Percentiles rank a stretch among this genome's conserved stretches.
Evolutionary conservation across 2,329 filamentous ascomycete genomes (phyloP).

Genomic region (Cadophora gregata): DNA sequence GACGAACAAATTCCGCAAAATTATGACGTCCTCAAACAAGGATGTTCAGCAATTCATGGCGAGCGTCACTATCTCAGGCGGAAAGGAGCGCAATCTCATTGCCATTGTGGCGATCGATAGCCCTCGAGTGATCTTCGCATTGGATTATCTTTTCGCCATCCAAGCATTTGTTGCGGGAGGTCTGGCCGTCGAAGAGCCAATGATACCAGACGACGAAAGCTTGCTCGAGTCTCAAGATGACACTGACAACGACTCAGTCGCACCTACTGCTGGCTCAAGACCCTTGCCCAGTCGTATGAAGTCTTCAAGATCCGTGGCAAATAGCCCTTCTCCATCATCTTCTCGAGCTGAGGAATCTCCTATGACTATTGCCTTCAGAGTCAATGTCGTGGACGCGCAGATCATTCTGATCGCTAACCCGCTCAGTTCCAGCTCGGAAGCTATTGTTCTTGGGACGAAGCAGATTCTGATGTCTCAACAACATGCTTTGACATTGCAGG

Average conservation of each 20-base stretch:
- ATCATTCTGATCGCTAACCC: slow-evolving; percentile 97
- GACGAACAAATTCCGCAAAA: slow-evolving; percentile 94
- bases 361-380: slow-evolving; percentile 83
- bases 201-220: slow-evolving; percentile 56
- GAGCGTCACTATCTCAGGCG: slow-evolving; percentile 89
- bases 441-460: slow-evolving; percentile 93
- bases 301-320: slow-evolving; percentile 37
- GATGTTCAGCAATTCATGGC: slow-evolving; percentile 99
- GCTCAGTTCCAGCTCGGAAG: slow-evolving; percentile 86
- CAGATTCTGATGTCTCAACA: slow-evolving; percentile 93
- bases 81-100: slow-evolving; percentile 80
- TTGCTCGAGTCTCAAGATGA: slow-evolving; percentile 62
- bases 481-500: slow-evolving; percentile 89
- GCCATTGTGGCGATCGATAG: slow-evolving; percentile 94
- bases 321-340: slow-evolving; percentile 39
- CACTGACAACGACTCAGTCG: slow-evolving; percentile 63
- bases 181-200: slow-evolving; percentile 65
- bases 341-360: slow-evolving; percentile 46
- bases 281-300: slow-evolving; percentile 23
- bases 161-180: slow-evolving; percentile 82
- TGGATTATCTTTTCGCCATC: slow-evolving; percentile 93
- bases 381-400: slow-evolving; percentile 95
- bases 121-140: slow-evolving; percentile 89
- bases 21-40: slow-evolving; percentile 97
- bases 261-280: slow-evolving; percentile 24